Base-by-base conservation (phyloP, 2,329 filamentous ascomycete species). In the Polychaeton citri region DNA sequence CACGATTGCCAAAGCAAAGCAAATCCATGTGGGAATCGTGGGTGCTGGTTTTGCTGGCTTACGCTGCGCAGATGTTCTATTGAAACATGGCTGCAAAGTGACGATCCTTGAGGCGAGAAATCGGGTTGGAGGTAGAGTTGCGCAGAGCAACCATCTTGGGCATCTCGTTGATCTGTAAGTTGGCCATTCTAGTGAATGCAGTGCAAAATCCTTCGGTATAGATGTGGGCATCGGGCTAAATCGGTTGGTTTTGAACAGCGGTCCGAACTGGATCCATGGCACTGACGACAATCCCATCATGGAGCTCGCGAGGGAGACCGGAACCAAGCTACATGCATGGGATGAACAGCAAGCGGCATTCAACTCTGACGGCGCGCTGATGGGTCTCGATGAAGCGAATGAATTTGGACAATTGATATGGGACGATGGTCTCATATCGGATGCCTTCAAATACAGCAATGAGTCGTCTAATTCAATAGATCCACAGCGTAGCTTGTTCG, bases 181-280 rank as follows among this genome's bases (percentile, higher is more conserved):
- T 16, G 13, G 13, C 30, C 30, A 12, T 15, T 17, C 10, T 13
- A 12, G 18, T 16, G 18, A 10, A 32, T 19, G 13, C 30, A 17
- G 12, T 16, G 13, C 12, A 17, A 16, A 32, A 17, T 15, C 12
- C 12, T 10, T 7, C 7, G 24, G 24, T 7, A 4, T 12, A 7
- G 7, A 7, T 5, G 15, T 28, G 12, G 12, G 24, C 24, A 7
- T 3, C 16, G 13, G n/a, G 32, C 32, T 34, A n/a, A 21, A 24
- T 19, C 15, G 10, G 9, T 6, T 28, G 12, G 7, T 28, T 28
- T 5, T 7, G 12, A 12, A 19, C 31, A 76, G 71, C 20, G 81
- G 81, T 1, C 77, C 80, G n/a, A 86, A 85, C 48, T 86, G 80
- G 80, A 82, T 86, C 35, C 80, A 86, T 41, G 80, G 81, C 21